Evolutionary conservation across 768 basidiomycete genomes (phyloP).

Genomic region (Termitomyces sp.): DNA sequence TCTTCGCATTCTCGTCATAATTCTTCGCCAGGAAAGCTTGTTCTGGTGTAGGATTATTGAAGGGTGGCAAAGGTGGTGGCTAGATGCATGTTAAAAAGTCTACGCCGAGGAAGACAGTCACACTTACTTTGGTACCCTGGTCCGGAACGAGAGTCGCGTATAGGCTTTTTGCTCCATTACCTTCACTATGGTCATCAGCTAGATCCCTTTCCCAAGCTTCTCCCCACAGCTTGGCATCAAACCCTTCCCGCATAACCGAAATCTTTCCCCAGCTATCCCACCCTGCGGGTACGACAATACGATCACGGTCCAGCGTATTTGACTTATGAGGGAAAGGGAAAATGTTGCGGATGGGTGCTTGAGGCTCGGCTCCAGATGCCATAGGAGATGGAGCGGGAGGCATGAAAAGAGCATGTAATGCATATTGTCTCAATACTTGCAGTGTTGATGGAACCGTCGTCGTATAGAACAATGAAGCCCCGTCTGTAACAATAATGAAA

Average conservation of each 20-base stretch:
- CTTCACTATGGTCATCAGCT: conserved; percentile 35
- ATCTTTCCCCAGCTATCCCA: conserved; percentile 99
- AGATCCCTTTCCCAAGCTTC: conserved; percentile 78
- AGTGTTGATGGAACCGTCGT: conserved; percentile 75
- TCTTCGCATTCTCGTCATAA: conserved; percentile 88
- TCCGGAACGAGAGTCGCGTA: conserved; percentile 73
- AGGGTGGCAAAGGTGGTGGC: conserved; percentile 63
- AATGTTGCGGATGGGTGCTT: conserved; percentile 64
- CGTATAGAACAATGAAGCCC: conserved; percentile 88
- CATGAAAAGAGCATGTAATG: conserved; percentile 75
- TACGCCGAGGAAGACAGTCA: neutral
- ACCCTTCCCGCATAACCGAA: conserved; percentile 81
- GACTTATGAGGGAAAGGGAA: conserved; percentile 87
- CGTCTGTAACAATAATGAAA: conserved; percentile 52
- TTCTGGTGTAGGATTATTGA: conserved; percentile 81
- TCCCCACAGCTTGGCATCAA: conserved; percentile 76
- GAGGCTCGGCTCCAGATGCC: conserved; percentile 55
- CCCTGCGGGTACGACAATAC: conserved; percentile 86
- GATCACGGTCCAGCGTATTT: conserved; percentile 90
- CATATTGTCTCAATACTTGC: conserved; percentile 73
- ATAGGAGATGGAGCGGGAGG: conserved; percentile 70
- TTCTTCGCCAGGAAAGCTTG: conserved; percentile 89
- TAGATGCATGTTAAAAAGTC: conserved; percentile 19
- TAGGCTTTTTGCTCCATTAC: conserved; percentile 61
- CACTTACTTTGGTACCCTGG: conserved; percentile 62